Evolutionary conservation across 2,329 filamentous ascomycete species (phyloP).

Genomic region (Madurella mycetomatis): DNA sequence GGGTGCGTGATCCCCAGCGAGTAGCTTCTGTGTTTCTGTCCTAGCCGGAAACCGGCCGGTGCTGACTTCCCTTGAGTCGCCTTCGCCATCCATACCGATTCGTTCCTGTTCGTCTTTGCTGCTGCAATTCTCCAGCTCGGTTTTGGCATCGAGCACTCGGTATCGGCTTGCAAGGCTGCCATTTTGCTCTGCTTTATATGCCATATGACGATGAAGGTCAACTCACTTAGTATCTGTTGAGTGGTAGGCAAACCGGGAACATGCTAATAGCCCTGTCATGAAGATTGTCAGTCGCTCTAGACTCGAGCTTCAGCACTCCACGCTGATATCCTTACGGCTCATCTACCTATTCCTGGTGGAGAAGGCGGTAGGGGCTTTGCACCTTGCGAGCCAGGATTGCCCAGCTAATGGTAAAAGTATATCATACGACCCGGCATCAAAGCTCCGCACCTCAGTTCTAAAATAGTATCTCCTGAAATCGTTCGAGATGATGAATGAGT

Average conservation of each 20-base stretch:
- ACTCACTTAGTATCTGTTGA: constrained; percentile 9
- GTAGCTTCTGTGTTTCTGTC: neutral
- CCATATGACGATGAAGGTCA: constrained; percentile 60
- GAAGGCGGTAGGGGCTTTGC: constrained; percentile 46
- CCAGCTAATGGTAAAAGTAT: constrained; percentile 37
- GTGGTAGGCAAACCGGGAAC: no score
- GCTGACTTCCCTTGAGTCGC: constrained; percentile 44
- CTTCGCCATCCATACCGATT: constrained; percentile 56
- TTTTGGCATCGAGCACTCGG: constrained; percentile 50
- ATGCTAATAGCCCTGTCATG: no score
- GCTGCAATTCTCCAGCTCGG: constrained; percentile 54
- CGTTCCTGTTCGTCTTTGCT: constrained; percentile 55
- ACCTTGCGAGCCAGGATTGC: neutral
- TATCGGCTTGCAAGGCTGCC: constrained; percentile 50
- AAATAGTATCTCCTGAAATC: constrained; percentile 59
- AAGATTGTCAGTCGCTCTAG: constrained; percentile 31
- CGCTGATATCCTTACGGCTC: constrained; percentile 35
- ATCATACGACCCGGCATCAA: constrained; percentile 53
- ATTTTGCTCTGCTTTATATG: constrained; percentile 58
- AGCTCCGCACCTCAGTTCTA: constrained; percentile 50
- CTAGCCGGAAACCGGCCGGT: neutral
- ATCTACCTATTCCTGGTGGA: constrained; percentile 65
- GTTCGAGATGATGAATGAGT: constrained; percentile 49
- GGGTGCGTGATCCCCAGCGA: constrained; percentile 14
- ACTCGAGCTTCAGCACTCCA: no score